Percentiles rank a stretch among this genome's conserved stretches.
Conservation (phyloP, 2,329 filamentous ascomycete genomes). For the Clonostachys sp. region DNA sequence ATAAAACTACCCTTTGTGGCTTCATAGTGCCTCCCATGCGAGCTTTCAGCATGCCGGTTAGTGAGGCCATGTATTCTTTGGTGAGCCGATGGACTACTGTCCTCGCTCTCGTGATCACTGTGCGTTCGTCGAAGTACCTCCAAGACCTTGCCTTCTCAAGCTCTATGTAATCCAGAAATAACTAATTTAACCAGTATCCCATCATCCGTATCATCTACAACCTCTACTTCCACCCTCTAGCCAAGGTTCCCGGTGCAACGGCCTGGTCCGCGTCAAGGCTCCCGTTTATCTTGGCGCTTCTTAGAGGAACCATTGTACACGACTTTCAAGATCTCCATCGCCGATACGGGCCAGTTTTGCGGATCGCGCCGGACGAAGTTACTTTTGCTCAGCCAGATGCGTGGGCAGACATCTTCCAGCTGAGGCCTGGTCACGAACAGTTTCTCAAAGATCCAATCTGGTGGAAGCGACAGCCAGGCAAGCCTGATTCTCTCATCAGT, state of each 20-base stretch:
- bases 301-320: background rate
- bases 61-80: too few species aligned
- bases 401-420: conserved; percentile 28
- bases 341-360: conserved; percentile 20
- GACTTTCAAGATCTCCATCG: conserved; percentile 30
- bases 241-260: background rate
- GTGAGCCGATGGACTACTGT: too few species aligned
- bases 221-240: background rate
- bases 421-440: background rate
- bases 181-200: too few species aligned
- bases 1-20: too few species aligned
- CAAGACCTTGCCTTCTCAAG: too few species aligned
- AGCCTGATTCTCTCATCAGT: background rate
- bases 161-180: too few species aligned
- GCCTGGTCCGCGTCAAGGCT: background rate
- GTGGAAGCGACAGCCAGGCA: conserved; percentile 36
- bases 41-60: too few species aligned
- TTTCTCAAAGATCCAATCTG: background rate
- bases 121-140: too few species aligned
- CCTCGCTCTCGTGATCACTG: too few species aligned
- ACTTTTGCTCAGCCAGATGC: conserved; percentile 13
- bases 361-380: conserved; percentile 16
- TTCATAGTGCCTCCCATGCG: too few species aligned
- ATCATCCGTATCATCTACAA: background rate
- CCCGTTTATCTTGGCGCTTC: background rate